Conservation (phyloP, 2,329 filamentous ascomycete species). For the Stachybotrys chartarum region DNA sequence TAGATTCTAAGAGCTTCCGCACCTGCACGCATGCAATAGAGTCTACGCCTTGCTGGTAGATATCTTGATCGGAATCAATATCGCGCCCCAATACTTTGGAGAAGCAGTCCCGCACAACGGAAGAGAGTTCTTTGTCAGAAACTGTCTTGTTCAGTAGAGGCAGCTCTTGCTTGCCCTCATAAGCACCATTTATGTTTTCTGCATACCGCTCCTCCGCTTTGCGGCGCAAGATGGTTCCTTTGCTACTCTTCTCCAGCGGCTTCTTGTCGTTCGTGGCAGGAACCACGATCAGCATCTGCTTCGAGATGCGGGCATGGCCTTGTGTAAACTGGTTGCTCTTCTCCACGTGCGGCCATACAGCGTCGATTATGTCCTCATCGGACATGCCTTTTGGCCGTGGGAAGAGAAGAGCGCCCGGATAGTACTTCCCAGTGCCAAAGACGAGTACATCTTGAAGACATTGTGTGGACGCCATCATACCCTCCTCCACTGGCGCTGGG, state of each 20-base stretch:
- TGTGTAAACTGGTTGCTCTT: constrained; percentile 40
- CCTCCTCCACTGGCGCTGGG: constrained; percentile 52
- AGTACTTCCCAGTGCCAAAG: constrained; percentile 51
- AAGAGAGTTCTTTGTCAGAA: constrained; percentile 24
- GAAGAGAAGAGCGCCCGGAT: constrained; percentile 51
- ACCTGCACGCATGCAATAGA: constrained; percentile 51
- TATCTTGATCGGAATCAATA: constrained; percentile 33
- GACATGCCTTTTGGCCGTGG: constrained; percentile 19
- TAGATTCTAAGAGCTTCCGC: constrained; percentile 23
- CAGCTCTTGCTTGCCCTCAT: constrained; percentile 16
- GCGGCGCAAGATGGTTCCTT: constrained; percentile 49
- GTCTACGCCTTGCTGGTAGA: constrained; percentile 53
- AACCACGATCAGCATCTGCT: constrained; percentile 42
- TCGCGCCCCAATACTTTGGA: constrained; percentile 18
- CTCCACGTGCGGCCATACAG: constrained; percentile 35
- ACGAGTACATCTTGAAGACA: constrained; percentile 48
- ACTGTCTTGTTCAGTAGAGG: constrained; percentile 7
- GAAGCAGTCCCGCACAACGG: constrained; percentile 24
- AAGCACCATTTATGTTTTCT: constrained; percentile 37
- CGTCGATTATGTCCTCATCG: constrained; percentile 28
- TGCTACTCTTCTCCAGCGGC: constrained; percentile 51
- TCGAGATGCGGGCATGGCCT: constrained; percentile 41
- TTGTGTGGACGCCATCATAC: constrained; percentile 34
- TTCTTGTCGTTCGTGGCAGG: constrained; percentile 11
- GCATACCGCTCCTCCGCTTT: constrained; percentile 43